Evolutionary conservation across 2,329 filamentous ascomycete species (phyloP), one percentile per base, ranked within the genome.

Genomic region (Cordyceps tenuipes): DNA sequence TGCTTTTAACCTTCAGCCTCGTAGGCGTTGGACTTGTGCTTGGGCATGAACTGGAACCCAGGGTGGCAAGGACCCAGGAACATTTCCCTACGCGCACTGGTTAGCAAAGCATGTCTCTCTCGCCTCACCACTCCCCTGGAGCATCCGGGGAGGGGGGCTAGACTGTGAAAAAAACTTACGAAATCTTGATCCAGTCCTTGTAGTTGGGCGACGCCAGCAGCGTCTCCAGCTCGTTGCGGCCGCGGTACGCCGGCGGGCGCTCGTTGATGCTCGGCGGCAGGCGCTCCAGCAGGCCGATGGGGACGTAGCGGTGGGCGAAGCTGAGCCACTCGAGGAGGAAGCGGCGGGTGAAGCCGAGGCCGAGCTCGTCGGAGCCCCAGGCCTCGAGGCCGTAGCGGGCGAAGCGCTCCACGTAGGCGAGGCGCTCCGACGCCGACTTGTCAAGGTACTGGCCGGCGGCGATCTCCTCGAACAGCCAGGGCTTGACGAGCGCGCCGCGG

Each of bases 381-480:
- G 90, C 87, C 69, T 97, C 91, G 58, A 99, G 82, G 9, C 94
- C 94, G 70, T 94, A 96, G 61, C 88, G 87, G 59, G 84, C 89
- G 70, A 96, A 99, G 68, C 91, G 91, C 74, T 96, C 91, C 41
- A 99, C 79, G 68, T 96, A 91, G 41, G 78, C 76, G 34, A 99
- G 82, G 61, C 94, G 88, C 77, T 99, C 93, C 5, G 86, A 82
- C 2, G 93, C 88, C 3, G 90, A 91, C 74, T 99, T 99, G 78
- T 99, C 94, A 44, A 99, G 83, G 70, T 97, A 97, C 74, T 97
- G 94, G 5, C 89, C 89, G 63, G 86, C 83, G 66, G 90, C 84
- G 59, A 99, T 97, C 75, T 99, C 94, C 73, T 99, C 94, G 70
- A 97, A 99, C 63, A 99, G 80, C 94, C 94, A 99, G 0, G 94